Evolutionary conservation across 2,329 filamentous ascomycete species (phyloP), one percentile per base, ranked within the genome.

Genomic region (Paraconiothyrium brasiliense): DNA sequence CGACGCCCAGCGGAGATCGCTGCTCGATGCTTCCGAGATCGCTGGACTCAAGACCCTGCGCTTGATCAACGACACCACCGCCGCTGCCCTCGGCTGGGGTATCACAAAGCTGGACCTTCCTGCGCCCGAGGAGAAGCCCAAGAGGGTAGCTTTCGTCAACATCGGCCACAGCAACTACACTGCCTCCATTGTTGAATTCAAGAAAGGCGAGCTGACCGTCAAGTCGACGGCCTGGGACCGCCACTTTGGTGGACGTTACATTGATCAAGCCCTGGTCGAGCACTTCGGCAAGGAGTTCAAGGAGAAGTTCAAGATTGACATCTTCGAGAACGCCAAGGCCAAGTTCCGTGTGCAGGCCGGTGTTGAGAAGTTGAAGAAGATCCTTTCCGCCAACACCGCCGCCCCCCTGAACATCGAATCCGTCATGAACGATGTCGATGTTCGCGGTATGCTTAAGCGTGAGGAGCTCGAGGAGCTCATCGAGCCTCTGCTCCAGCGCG

Each of bases 331-430:
- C 84, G 87, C 90, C 69, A 97, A 97, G 84, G 95, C 94, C 61
- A 88, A 90, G 80, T 89, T 94, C 70, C 93, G 95, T 79, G 92
- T 96, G 71, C 87, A 92, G 46, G 89, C 93, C 64, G 93, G 92
- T 60, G 93, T 94, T 58, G 95, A 99, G 87, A 97, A 97, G 87
- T 84, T 97, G 78, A 99, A 99, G 90, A 98, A 98, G 89, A 90
- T 98, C 59, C 85, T 99, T 59, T 98, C 94, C 39, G 95, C 95
- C 78, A 98, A 98, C 84, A 91, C 94, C 71, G 87, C 91, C 76
- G 93, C 94, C 20, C 93, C 94, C 54, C 82, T 99, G 80, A 98
- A 94, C 86, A 96, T 99, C 75, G 95, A 99, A 85, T 97, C 94
- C 39, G 85, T 99, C 71, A 98, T 99, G 94, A 96, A 98, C 81